These are phyloP conservation scores for Artomyces pyxidatus DNA, from an alignment of 768 basidiomycete species.

Conservation along the genomic window DNA sequence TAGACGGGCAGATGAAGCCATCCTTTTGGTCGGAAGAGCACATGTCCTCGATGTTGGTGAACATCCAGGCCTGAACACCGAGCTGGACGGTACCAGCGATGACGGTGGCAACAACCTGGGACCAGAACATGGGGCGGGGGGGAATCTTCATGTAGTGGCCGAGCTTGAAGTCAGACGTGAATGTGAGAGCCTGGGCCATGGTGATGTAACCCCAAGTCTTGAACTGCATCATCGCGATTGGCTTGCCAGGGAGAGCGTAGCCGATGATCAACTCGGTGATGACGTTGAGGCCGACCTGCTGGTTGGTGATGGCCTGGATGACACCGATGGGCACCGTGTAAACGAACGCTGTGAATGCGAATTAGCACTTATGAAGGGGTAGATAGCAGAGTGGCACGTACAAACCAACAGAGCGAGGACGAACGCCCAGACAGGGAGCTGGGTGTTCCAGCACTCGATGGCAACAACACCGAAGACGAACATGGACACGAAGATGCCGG, in stretches of 20 bases:
- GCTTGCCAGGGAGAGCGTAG: constrained; percentile 68
- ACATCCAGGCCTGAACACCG: constrained; percentile 72
- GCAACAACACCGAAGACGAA: constrained; percentile 59
- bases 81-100: constrained; percentile 69
- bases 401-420: constrained; percentile 60
- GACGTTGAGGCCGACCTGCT: constrained; percentile 68
- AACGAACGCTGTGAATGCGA: constrained; percentile 21
- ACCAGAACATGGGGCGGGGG: constrained; percentile 64
- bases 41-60: constrained; percentile 57
- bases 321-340: constrained; percentile 49
- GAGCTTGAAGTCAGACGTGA: constrained; percentile 73
- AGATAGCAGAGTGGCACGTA: constrained; percentile 19
- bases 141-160: constrained; percentile 69
- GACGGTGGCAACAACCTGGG: constrained; percentile 58
- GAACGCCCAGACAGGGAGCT: constrained; percentile 68
- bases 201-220: constrained; percentile 77
- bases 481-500: constrained; percentile 56
- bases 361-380: not conserved
- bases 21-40: constrained; percentile 46
- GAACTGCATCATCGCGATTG: constrained; percentile 81
- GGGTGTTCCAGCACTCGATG: constrained; percentile 68
- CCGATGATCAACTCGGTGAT: constrained; percentile 79
- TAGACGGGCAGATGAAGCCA: constrained; percentile 63
- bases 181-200: constrained; percentile 58
- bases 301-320: constrained; percentile 70